Evolutionary conservation across 2,329 filamentous ascomycete genomes (phyloP), one percentile per base, ranked within the genome.

Genomic region (Helminthosporium solani): DNA sequence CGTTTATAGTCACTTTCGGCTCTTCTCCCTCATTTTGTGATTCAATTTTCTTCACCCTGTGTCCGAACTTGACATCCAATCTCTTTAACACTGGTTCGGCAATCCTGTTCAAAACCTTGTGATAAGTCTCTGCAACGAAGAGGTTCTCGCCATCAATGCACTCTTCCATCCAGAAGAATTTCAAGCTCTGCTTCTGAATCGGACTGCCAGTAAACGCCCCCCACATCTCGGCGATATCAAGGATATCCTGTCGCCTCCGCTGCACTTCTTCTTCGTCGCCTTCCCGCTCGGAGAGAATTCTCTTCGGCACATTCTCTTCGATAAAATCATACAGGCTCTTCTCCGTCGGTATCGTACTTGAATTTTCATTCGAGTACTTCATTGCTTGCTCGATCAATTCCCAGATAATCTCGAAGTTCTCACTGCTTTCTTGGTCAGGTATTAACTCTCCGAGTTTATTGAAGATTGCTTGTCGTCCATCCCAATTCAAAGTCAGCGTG

Each of bases 151-250:
- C 86, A 61, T 89, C 86, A 42, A 90, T 84, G 54, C 85, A 88
- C 67, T 90, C 85, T 62, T 90, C 87, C 4, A 90, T 64, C 85
- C 86, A 89, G 64, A 89, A 87, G 70, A 83, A 90, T 70, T 84
- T 87, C 25, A 90, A 72, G 56, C 85, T 88, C 64, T 90, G 87
- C 20, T 63, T 78, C 42, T 75, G 70, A 7, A 87, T 74, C 0
- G 82, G 78, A 47, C 79, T 85, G 12, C 87, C 87, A 5, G 89
- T 78, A 61, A 87, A 90, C 0, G 80, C 80, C 2, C 86, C 86
- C 85, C 86, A 89, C 58, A 82, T 76, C 55, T 85, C 80, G 2
- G 81, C 80, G 57, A 81, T 73, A 33, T 81, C 72, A 5, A 83
- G 60, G 27, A 56, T 73, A 60, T 31, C 79, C 68, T 38, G 75